Evolutionary conservation across 148 eudicot species (phyloP), one percentile per base, ranked within the genome.

Genomic region (Camellia sinensis): DNA sequence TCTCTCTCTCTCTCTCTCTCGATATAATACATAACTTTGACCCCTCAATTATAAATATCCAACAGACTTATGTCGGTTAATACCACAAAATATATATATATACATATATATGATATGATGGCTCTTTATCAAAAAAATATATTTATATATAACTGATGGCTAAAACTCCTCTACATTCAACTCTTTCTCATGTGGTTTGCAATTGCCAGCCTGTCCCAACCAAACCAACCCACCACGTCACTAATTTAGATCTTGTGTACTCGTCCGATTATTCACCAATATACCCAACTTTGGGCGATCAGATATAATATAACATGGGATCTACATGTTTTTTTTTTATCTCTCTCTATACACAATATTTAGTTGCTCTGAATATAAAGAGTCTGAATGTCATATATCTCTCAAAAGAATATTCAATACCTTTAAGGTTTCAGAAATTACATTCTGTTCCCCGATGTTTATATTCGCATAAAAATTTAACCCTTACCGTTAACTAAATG

Each of bases 11-110:
- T 29, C 37, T 29, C 37, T 29, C 37, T 29, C 37, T 29, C 37
- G 1, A 29, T 29, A 29, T 29, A 29, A 29, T 29, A 29, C 37
- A 29, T 79, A 66, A 74, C 69, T 59, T 68, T 13, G 77, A 78
- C 78, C 72, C 65, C 79, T 73, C 73, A 14, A 12, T 50, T 56
- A 44, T 3, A 44, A 66, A 76, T 79, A 72, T 85, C 74, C 83
- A 29, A 74, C 74, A 56, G 0, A n/a, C 54, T n/a, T 45, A 63
- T 83, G 86, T 79, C 84, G 82, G 79, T 64, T 53, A 3, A 0
- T 54, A 54, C 19, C 22, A 19, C 60, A 11, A 29, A 29, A 29
- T 29, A 29, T 29, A 29, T 29, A 29, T 29, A 29, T 29, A 29
- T 1, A 29, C 1, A 29, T 29, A 29, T 29, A n/a, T n/a, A n/a